These are phyloP conservation scores for Curvularia sp. DNA, from an alignment of 2,329 filamentous ascomycete genomes.

Conservation along the genomic window DNA sequence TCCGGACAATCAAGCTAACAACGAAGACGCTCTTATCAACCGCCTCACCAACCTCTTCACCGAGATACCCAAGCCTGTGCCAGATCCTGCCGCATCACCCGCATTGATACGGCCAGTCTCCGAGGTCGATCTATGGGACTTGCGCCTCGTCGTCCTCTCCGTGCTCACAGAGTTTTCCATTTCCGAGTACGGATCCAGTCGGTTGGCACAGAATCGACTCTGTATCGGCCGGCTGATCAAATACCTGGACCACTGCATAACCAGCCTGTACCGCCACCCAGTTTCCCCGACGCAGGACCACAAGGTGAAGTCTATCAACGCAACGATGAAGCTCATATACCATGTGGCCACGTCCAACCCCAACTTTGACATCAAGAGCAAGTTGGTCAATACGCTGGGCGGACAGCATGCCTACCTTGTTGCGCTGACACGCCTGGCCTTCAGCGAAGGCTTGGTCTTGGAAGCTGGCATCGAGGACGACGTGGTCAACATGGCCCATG, in stretches of 20 bases:
- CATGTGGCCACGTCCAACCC: slow-evolving; percentile 68
- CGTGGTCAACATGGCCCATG: slow-evolving; percentile 80
- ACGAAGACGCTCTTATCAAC: slow-evolving; percentile 63
- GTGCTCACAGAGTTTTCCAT: slow-evolving; percentile 66
- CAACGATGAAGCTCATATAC: slow-evolving; percentile 67
- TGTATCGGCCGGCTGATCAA: slow-evolving; percentile 78
- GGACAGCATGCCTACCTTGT: slow-evolving; percentile 84
- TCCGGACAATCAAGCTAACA: slow-evolving; percentile 43
- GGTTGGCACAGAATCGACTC: slow-evolving; percentile 72
- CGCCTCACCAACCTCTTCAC: slow-evolving; percentile 69
- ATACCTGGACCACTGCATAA: slow-evolving; percentile 76
- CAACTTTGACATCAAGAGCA: slow-evolving; percentile 71
- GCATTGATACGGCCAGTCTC: slow-evolving; percentile 17
- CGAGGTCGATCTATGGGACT: slow-evolving; percentile 53
- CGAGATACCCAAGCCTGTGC: slow-evolving; percentile 57
- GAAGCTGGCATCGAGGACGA: slow-evolving; percentile 79
- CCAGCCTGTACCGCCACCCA: slow-evolving; percentile 60
- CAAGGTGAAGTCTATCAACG: slow-evolving; percentile 63
- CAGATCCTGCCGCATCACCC: slow-evolving; percentile 27
- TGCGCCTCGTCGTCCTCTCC: slow-evolving; percentile 56
- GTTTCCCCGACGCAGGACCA: slow-evolving; percentile 47
- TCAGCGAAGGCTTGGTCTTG: slow-evolving; percentile 78
- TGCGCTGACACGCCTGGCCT: slow-evolving; percentile 81
- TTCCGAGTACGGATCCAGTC: slow-evolving; percentile 64
- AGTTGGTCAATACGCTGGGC: slow-evolving; percentile 72